phyloP scores from a whole-genome alignment of 306 rosid species.

The Abrus precatorius region DNA sequence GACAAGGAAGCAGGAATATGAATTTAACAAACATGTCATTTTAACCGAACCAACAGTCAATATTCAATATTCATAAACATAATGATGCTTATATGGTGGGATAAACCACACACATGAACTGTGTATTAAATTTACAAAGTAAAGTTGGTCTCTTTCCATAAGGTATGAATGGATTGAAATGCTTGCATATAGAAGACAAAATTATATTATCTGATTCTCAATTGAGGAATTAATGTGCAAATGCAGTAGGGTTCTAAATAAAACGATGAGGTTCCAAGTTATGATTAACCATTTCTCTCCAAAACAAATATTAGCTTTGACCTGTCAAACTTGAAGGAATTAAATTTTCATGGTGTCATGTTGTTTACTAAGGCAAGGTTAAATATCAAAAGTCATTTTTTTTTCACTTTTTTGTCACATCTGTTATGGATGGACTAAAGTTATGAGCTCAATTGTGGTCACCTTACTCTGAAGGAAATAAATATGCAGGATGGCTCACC shows the following conservation, averaged over 20 bases:
- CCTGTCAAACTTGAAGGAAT: slow-evolving; percentile 5
- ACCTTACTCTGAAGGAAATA: slow-evolving; percentile 10
- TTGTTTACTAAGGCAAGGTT: neutral
- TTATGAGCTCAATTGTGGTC: slow-evolving; percentile 16
- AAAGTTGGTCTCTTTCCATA: slow-evolving; percentile 10
- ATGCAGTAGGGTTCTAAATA: neutral
- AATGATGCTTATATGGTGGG: neutral
- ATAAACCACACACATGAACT: slow-evolving; percentile 26
- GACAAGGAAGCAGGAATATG: slow-evolving; percentile 35
- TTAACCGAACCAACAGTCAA: slow-evolving; percentile 27
- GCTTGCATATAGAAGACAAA: slow-evolving; percentile 7
- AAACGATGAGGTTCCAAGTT: slow-evolving; percentile 10
- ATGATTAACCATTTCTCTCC: neutral
- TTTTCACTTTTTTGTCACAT: neutral
- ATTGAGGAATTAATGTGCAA: neutral
- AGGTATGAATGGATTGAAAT: slow-evolving; percentile 18
- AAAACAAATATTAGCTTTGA: neutral
- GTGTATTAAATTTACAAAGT: slow-evolving; percentile 8
- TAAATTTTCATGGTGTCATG: neutral
- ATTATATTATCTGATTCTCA: neutral
- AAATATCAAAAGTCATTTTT: neutral
- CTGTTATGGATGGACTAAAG: slow-evolving; percentile 11
- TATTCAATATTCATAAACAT: slow-evolving; percentile 4
- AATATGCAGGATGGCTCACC: neutral
- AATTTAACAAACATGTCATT: slow-evolving; percentile 11